Percentiles rank a stretch among this genome's conserved stretches.
These are phyloP conservation scores for Platanthera zijinensis DNA, from an alignment of 106 monocot species.

Conservation along the genomic window DNA sequence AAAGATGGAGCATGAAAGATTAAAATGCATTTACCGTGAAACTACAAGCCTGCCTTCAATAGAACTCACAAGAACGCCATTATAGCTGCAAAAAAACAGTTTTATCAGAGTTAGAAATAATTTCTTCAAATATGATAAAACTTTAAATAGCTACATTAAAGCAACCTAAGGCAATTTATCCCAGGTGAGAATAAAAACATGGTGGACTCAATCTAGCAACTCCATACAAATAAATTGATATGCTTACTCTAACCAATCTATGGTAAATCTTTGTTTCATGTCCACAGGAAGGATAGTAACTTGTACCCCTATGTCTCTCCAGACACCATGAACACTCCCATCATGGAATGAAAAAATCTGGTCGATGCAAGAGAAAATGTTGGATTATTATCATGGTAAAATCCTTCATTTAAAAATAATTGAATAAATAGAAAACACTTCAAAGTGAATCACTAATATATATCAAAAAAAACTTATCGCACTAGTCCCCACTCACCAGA, in stretches of 20 bases:
- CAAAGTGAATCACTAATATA: neutral
- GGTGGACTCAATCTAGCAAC: neutral
- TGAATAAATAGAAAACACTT: neutral
- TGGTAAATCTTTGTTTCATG: conserved; percentile 20
- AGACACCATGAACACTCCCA: conserved; percentile 43
- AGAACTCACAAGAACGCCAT: conserved; percentile 69
- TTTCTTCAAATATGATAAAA: conserved; percentile 13
- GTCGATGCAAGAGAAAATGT: conserved; percentile 11
- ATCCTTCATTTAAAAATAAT: neutral
- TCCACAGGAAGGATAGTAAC: conserved; percentile 32
- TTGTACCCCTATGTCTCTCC: conserved; percentile 48
- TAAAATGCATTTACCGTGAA: conserved; percentile 44
- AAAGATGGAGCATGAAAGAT: neutral
- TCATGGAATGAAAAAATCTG: conserved; percentile 81
- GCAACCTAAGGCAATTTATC: neutral
- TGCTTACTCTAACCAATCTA: conserved; percentile 90
- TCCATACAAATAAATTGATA: neutral
- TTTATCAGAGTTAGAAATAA: conserved; percentile 11
- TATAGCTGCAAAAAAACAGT: conserved; percentile 75
- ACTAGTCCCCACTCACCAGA: neutral
- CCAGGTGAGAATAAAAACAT: neutral
- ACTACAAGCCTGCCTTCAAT: conserved; percentile 55
- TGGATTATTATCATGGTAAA: neutral
- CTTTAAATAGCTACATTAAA: neutral
- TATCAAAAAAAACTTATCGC: neutral